These are phyloP conservation scores for Vaccinium corymbosum DNA, from an alignment of 148 eudicot genomes.

Conservation along the genomic window DNA sequence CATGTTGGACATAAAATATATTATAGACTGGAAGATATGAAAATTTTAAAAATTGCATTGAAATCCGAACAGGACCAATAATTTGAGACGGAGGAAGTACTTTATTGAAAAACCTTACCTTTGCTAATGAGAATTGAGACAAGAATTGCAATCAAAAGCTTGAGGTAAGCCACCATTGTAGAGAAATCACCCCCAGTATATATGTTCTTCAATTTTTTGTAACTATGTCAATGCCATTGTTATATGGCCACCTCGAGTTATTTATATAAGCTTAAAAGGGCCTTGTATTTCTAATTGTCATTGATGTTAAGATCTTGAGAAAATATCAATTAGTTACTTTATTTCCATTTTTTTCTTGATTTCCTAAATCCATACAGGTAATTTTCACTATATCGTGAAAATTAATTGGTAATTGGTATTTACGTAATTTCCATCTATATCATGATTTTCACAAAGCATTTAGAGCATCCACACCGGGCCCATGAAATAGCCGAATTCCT, in stretches of 20 bases:
- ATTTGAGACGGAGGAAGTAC: no score
- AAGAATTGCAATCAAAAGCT: not conserved
- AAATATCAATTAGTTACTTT: not conserved
- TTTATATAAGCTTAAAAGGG: not conserved
- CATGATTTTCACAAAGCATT: not conserved
- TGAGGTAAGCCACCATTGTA: not conserved
- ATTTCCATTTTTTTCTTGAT: not conserved
- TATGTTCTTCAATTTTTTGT: not conserved
- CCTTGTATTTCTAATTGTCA: not conserved
- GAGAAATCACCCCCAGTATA: not conserved
- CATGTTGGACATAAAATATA: no score
- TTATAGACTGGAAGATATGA: no score
- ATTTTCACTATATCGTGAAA: not conserved
- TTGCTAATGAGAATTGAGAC: not conserved
- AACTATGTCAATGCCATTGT: not conserved
- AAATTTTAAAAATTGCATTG: no score
- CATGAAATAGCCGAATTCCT: no score
- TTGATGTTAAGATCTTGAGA: not conserved
- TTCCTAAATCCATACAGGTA: not conserved
- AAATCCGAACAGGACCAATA: no score
- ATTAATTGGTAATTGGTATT: no score
- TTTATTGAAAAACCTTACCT: not conserved
- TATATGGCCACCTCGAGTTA: not conserved
- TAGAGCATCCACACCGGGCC: not conserved
- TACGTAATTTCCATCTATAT: not conserved